Conservation (phyloP, 768 basidiomycete species). For the Lactarius deliciosus region DNA sequence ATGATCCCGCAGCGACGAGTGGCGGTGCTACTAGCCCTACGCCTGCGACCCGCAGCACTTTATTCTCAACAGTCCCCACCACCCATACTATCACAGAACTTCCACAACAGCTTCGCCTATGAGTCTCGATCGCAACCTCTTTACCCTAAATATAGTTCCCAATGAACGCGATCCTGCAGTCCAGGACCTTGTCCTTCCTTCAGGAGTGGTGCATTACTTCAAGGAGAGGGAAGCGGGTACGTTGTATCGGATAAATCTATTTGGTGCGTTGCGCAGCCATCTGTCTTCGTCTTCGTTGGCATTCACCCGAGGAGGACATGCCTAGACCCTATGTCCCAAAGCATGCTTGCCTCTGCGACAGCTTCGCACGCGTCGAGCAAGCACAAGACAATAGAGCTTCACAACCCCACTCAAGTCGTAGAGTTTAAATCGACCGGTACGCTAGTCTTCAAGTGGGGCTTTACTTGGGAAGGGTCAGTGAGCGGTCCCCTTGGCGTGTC, state of each 20-base stretch:
- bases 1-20: not conserved
- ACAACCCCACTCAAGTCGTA: slow-evolving; percentile 67
- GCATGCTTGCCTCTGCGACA: slow-evolving; percentile 65
- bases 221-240: slow-evolving; percentile 59
- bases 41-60: not conserved
- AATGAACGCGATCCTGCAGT: slow-evolving; percentile 58
- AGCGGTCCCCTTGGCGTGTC: not conserved
- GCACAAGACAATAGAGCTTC: slow-evolving; percentile 70
- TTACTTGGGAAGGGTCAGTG: slow-evolving; percentile 81
- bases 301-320: not conserved
- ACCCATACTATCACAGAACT: not conserved
- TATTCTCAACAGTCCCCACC: too few species aligned
- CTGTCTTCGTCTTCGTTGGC: not conserved
- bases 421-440: slow-evolving; percentile 76
- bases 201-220: slow-evolving; percentile 65
- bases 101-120: slow-evolving; percentile 39
- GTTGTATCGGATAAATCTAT: slow-evolving; percentile 64
- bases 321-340: slow-evolving; percentile 72
- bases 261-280: slow-evolving; percentile 46
- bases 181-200: slow-evolving; percentile 67
- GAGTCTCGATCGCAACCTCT: slow-evolving; percentile 85
- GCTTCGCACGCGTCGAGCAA: slow-evolving; percentile 67
- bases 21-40: not conserved
- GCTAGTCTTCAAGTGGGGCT: slow-evolving; percentile 71
- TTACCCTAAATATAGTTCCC: slow-evolving; percentile 68